These are phyloP conservation scores for Cladosporium sp. DNA, from an alignment of 2,329 filamentous ascomycete genomes.

Conservation along the genomic window DNA sequence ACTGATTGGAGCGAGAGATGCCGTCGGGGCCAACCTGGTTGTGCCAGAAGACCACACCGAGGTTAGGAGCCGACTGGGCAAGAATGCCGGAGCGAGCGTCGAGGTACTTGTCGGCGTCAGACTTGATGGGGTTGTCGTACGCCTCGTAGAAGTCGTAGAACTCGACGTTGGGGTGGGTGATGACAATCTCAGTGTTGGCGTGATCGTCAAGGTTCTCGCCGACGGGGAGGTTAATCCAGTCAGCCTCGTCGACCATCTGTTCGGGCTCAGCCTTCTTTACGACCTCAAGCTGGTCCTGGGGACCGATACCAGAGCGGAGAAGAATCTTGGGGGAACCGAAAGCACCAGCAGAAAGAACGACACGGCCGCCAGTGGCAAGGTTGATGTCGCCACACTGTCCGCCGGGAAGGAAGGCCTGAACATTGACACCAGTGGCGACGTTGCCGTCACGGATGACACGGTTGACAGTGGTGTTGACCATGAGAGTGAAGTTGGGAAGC, in stretches of 20 bases:
- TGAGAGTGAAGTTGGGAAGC: conserved; percentile 66
- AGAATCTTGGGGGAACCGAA: conserved; percentile 71
- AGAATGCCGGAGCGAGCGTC: conserved; percentile 59
- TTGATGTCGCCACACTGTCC: conserved; percentile 62
- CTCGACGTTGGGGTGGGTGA: conserved; percentile 52
- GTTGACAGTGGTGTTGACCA: conserved; percentile 66
- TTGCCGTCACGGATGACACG: conserved; percentile 65
- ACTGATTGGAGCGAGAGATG: conserved; percentile 64
- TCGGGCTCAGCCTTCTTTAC: conserved; percentile 49
- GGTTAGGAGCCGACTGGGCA: conserved; percentile 65
- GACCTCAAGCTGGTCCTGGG: conserved; percentile 48
- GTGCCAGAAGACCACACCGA: conserved; percentile 64
- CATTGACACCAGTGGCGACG: conserved; percentile 66
- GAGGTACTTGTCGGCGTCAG: conserved; percentile 45
- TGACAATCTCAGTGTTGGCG: conserved; percentile 59
- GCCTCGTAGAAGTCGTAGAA: conserved; percentile 68
- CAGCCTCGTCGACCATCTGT: conserved; percentile 44
- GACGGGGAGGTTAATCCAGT: conserved; percentile 56
- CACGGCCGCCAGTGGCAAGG: conserved; percentile 61
- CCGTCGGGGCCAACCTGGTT: conserved; percentile 59
- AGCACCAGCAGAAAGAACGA: conserved; percentile 67
- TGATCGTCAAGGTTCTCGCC: conserved; percentile 53
- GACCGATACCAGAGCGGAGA: conserved; percentile 69
- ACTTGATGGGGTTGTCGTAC: conserved; percentile 47
- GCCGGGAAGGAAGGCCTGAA: conserved; percentile 56